Percentiles rank a stretch among this genome's conserved stretches.
Evolutionary conservation across 2,329 filamentous ascomycete genomes (phyloP).

Genomic region (Stenocarpella maydis): DNA sequence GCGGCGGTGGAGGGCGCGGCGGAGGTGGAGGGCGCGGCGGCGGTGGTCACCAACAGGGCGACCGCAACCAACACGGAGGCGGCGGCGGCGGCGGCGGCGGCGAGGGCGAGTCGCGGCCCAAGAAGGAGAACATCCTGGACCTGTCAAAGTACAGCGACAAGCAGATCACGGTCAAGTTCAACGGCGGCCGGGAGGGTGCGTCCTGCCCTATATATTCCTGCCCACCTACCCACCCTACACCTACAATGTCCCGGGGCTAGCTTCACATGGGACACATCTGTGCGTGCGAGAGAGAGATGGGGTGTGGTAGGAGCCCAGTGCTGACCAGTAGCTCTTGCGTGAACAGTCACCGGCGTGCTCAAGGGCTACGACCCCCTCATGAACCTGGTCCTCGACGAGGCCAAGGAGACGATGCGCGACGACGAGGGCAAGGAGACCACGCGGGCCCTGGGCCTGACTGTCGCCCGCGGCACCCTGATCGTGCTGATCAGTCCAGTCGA

Average conservation of each 20-base stretch:
- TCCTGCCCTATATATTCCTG: constrained; percentile 32
- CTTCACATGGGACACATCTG: background rate
- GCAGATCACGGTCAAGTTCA: constrained; percentile 94
- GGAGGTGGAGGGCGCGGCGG: constrained; percentile 57
- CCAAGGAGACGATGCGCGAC: constrained; percentile 89
- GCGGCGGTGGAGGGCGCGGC: constrained; percentile 55
- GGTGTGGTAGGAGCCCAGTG: background rate
- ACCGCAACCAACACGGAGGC: constrained; percentile 33
- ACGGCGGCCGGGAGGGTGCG: constrained; percentile 88
- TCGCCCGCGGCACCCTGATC: constrained; percentile 89
- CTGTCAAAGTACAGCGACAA: constrained; percentile 97
- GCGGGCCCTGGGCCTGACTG: constrained; percentile 83
- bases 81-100: constrained; percentile 58
- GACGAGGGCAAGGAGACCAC: constrained; percentile 90
- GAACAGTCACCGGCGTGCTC: constrained; percentile 82
- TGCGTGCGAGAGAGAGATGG: too few relatives aligned
- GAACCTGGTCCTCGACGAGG: constrained; percentile 96
- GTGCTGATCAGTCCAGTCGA: constrained; percentile 93
- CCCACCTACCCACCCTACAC: too few relatives aligned
- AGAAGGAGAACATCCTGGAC: constrained; percentile 99
- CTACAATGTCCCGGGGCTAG: too few relatives aligned
- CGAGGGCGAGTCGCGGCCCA: constrained; percentile 73
- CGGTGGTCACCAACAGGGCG: constrained; percentile 54
- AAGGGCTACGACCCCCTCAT: constrained; percentile 98
- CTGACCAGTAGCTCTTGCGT: background rate